Evolutionary conservation across 192 early-diverging fungal species (phyloP).

Genomic region (Podila horticola): DNA sequence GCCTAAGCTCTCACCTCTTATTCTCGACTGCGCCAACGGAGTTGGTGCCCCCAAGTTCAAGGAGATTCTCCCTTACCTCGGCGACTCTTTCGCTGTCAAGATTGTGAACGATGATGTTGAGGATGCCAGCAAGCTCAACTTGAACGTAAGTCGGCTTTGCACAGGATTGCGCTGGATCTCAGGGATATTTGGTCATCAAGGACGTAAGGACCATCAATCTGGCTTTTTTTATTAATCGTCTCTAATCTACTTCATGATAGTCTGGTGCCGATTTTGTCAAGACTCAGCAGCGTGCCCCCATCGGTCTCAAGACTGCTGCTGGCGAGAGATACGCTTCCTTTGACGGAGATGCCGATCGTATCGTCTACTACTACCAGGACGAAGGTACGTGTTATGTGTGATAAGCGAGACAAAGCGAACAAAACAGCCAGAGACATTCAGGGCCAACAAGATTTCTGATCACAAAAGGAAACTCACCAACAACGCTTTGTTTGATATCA

Average conservation of each 20-base stretch:
- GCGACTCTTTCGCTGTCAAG: constrained; percentile 70
- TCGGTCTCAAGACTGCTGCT: constrained; percentile 68
- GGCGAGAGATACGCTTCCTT: constrained; percentile 88
- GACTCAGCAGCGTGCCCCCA: constrained; percentile 83
- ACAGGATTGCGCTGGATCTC: not conserved
- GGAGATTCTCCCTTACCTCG: constrained; percentile 76
- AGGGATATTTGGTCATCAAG: no score
- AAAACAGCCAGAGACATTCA: not conserved
- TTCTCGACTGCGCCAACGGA: constrained; percentile 96
- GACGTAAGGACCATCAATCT: no score
- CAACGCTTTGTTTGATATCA: not conserved
- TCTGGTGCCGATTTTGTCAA: constrained; percentile 99
- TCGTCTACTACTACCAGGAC: constrained; percentile 95
- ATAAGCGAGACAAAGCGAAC: no score
- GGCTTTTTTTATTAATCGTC: not conserved
- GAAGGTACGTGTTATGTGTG: constrained; percentile 57
- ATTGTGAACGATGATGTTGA: constrained; percentile 82
- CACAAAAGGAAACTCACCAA: not conserved
- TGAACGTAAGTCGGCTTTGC: constrained; percentile 63
- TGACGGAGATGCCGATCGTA: constrained; percentile 98
- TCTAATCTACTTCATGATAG: constrained; percentile 37
- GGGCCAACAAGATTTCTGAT: not conserved
- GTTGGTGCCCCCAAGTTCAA: constrained; percentile 93
- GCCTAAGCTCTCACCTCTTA: constrained; percentile 70
- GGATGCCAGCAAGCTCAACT: constrained; percentile 83